Evolutionary conservation across 2,329 filamentous ascomycete genomes (phyloP).

Genomic region (Fusarium proliferatum): DNA sequence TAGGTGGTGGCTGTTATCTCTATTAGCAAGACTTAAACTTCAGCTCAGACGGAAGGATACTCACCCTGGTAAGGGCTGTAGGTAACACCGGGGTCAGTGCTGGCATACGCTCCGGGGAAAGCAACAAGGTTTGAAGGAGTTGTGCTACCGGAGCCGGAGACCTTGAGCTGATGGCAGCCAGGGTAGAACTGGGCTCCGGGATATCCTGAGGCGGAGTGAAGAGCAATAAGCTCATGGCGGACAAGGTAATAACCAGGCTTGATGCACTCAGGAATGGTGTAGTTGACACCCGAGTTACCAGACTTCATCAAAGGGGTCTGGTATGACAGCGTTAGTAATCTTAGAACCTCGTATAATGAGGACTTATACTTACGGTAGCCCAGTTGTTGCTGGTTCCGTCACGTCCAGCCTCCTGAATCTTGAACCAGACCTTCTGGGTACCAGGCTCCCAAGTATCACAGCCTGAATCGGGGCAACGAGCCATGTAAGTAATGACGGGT

Average conservation of each 20-base stretch:
- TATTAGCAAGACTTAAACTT: background rate
- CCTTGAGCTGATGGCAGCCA: conserved; percentile 67
- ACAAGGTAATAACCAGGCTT: conserved; percentile 67
- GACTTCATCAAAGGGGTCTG: conserved; percentile 58
- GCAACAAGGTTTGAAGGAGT: conserved; percentile 56
- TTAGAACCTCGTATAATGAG: background rate
- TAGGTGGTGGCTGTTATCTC: conserved; percentile 52
- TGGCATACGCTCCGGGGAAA: conserved; percentile 66
- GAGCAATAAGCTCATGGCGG: conserved; percentile 67
- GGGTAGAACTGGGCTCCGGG: conserved; percentile 69
- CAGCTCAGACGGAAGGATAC: conserved; percentile 6
- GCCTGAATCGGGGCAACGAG: conserved; percentile 63
- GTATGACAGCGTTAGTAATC: background rate
- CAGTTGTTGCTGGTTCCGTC: conserved; percentile 61
- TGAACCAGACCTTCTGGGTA: conserved; percentile 65
- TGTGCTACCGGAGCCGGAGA: conserved; percentile 60
- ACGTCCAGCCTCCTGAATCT: conserved; percentile 62
- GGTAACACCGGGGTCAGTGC: conserved; percentile 61
- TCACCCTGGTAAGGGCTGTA: conserved; percentile 63
- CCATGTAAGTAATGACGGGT: conserved; percentile 70
- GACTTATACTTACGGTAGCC: conserved; percentile 51
- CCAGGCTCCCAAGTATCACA: conserved; percentile 63
- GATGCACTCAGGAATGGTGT: conserved; percentile 66
- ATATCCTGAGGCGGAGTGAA: conserved; percentile 60
- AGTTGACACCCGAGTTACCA: conserved; percentile 57